These are phyloP conservation scores for Ophiocordyceps camponoti-floridani DNA, from an alignment of 2,329 filamentous ascomycete species.

Conservation along the genomic window DNA sequence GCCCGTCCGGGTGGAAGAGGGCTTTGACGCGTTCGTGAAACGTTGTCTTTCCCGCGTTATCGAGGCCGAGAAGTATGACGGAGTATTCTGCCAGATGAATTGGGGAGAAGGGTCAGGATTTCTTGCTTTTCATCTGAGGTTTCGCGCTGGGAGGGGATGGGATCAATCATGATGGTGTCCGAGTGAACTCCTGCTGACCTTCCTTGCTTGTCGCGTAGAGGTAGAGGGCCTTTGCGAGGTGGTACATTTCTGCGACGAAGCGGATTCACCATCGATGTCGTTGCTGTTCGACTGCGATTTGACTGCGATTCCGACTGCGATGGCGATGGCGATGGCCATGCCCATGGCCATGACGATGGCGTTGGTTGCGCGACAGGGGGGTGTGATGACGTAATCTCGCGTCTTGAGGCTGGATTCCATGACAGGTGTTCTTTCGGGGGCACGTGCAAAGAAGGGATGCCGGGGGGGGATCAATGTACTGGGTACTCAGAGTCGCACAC, in stretches of 20 bases:
- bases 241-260: constrained; percentile 53
- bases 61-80: constrained; percentile 86
- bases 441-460: background rate
- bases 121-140: background rate
- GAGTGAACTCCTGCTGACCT: constrained; percentile 32
- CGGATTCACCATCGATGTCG: too few relatives aligned
- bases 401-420: background rate
- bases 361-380: background rate
- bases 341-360: background rate
- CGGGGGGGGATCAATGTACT: background rate
- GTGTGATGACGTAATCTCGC: background rate
- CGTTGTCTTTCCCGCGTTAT: constrained; percentile 97
- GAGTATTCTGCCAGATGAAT: constrained; percentile 62
- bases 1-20: constrained; percentile 50
- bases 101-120: too few relatives aligned
- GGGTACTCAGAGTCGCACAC: too few relatives aligned
- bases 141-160: background rate
- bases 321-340: background rate
- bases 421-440: background rate
- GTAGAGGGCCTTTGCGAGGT: constrained; percentile 88
- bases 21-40: constrained; percentile 94
- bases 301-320: background rate
- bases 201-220: constrained; percentile 94
- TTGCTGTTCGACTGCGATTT: too few relatives aligned
- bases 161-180: too few relatives aligned